Evolutionary conservation across 331 rosid species (phyloP).

Genomic region (Erythrophleum ivorense): DNA sequence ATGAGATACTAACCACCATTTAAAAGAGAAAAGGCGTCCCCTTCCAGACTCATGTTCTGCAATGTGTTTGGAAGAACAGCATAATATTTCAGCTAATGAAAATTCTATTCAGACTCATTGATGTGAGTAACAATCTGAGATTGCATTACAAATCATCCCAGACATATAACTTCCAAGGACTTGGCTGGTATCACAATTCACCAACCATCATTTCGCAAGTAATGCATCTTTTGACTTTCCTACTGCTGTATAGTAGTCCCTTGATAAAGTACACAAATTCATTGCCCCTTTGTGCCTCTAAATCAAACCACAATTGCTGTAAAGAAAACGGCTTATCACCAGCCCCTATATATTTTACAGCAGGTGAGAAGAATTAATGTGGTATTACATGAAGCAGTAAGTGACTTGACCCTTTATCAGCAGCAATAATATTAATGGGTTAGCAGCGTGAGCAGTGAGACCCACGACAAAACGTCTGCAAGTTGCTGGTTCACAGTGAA

Average conservation of each 20-base stretch:
- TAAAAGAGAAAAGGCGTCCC: neutral
- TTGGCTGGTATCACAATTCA: slow-evolving; percentile 31
- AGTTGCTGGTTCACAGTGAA: slow-evolving; percentile 32
- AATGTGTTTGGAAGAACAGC: neutral
- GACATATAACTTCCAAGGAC: slow-evolving; percentile 15
- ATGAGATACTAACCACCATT: too few relatives aligned
- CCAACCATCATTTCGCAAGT: slow-evolving; percentile 26
- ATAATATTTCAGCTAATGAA: neutral
- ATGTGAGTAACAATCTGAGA: neutral
- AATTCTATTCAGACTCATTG: neutral
- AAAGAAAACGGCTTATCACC: slow-evolving; percentile 36
- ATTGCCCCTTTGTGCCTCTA: slow-evolving; percentile 28
- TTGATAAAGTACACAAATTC: slow-evolving; percentile 39
- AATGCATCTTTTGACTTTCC: slow-evolving; percentile 36
- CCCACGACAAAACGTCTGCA: slow-evolving; percentile 39
- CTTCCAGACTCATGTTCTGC: neutral
- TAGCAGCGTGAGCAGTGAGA: slow-evolving; percentile 29
- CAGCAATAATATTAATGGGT: slow-evolving; percentile 37
- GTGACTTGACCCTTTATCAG: slow-evolving; percentile 17
- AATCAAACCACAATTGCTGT: slow-evolving; percentile 40
- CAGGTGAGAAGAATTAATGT: slow-evolving; percentile 27
- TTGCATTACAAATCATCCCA: slow-evolving; percentile 2
- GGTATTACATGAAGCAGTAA: slow-evolving; percentile 4
- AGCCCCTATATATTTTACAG: slow-evolving; percentile 40
- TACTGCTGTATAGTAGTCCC: slow-evolving; percentile 13